Conservation (phyloP, 164 flowering plant species). For the Protea cynaroides region DNA sequence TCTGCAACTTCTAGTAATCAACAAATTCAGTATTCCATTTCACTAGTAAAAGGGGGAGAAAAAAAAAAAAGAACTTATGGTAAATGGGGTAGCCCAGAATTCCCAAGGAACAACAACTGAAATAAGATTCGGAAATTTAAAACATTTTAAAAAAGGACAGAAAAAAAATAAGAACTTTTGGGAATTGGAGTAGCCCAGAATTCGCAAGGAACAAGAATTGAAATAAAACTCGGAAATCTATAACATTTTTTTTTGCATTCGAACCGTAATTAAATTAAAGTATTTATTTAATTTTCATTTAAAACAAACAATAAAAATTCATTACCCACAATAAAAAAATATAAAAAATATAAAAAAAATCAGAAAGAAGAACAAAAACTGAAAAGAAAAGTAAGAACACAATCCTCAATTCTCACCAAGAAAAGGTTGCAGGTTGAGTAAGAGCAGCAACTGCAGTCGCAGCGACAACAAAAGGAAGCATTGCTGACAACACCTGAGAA, state of each 20-base stretch:
- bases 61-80: not conserved
- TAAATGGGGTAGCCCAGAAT: not conserved
- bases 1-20: too few species aligned
- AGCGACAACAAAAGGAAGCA: conserved; percentile 90
- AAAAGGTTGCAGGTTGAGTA: conserved; percentile 63
- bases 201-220: not conserved
- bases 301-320: not conserved
- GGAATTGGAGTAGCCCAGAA: not conserved
- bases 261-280: too few species aligned
- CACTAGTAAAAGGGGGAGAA: not conserved
- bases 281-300: too few species aligned
- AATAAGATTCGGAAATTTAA: not conserved
- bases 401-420: conserved; percentile 45
- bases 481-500: conserved; percentile 62
- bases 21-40: too few species aligned
- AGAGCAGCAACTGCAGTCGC: conserved; percentile 81
- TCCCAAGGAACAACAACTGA: not conserved
- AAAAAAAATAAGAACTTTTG: not conserved
- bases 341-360: too few species aligned
- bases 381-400: not conserved
- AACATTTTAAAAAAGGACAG: not conserved
- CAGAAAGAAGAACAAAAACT: not conserved
- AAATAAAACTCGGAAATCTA: not conserved
- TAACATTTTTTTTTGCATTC: not conserved
- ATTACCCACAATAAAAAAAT: not conserved